Conservation (phyloP, 2,329 filamentous ascomycete genomes). For the Alternaria panax region DNA sequence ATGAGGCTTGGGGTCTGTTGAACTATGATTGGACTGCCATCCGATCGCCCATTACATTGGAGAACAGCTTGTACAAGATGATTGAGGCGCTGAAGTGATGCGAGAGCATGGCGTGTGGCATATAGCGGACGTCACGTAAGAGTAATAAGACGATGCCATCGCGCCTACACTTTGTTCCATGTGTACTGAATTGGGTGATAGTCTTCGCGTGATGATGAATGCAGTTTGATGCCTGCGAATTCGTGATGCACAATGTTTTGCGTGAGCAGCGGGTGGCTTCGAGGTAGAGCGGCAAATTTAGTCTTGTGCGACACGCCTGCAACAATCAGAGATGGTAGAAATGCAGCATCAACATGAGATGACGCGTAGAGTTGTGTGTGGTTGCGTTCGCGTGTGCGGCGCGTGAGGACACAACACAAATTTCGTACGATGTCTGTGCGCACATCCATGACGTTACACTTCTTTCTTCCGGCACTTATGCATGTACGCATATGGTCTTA, state of each 20-base stretch:
- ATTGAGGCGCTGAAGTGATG: constrained; percentile 31
- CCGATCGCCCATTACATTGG: constrained; percentile 38
- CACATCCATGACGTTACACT: neutral
- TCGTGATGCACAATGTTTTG: neutral
- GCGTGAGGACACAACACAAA: neutral
- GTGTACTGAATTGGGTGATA: neutral
- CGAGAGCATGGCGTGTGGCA: neutral
- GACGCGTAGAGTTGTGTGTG: neutral
- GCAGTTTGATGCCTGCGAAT: neutral
- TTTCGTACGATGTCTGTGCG: neutral
- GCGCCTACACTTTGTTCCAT: neutral
- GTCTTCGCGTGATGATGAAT: neutral
- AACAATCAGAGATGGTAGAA: fast-evolving
- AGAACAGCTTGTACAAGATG: constrained; percentile 46
- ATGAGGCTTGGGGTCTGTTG: constrained; percentile 43
- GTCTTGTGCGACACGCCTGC: neutral
- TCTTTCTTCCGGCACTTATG: neutral
- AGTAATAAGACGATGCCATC: neutral
- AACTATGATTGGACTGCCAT: constrained; percentile 41
- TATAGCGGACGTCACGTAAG: fast-evolving
- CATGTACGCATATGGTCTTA: neutral
- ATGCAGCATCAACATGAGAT: neutral
- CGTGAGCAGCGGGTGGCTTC: neutral
- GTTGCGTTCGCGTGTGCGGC: neutral
- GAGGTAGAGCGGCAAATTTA: fast-evolving